A percentile compares a stretch with the other conserved stretches of the same genome.
Conservation (phyloP, 2,329 filamentous ascomycete species). For the Pestalotiopsis sp. region DNA sequence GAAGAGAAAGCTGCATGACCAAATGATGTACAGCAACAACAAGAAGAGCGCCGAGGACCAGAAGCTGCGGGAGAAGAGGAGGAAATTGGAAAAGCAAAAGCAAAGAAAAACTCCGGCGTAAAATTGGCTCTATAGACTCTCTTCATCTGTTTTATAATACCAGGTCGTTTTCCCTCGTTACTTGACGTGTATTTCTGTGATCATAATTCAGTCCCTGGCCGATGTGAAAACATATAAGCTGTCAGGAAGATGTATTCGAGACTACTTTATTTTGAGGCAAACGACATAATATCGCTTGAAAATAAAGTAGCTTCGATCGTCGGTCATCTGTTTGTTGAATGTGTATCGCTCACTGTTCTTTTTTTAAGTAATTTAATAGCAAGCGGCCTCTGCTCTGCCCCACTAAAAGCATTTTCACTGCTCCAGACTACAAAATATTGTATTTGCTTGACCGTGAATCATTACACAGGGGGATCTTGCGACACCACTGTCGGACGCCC, state of each 20-base stretch:
- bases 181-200: not conserved
- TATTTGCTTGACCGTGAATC: too few relatives aligned
- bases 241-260: too few relatives aligned
- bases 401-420: not conserved
- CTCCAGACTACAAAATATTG: too few relatives aligned
- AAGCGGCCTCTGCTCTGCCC: not conserved
- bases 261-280: too few relatives aligned
- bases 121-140: constrained; percentile 9
- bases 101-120: constrained; percentile 32
- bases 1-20: constrained; percentile 96
- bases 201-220: not conserved
- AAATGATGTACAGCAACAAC: constrained; percentile 95
- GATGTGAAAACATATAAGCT: too few relatives aligned
- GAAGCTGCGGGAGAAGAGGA: constrained; percentile 84
- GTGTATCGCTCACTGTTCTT: too few relatives aligned
- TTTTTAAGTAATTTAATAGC: too few relatives aligned
- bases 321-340: not conserved
- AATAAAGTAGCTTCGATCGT: not conserved
- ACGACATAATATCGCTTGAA: too few relatives aligned
- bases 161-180: constrained; percentile 1
- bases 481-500: too few relatives aligned
- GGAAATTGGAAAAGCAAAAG: constrained; percentile 75
- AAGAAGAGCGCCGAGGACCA: constrained; percentile 90
- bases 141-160: constrained; percentile 20
- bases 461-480: not conserved